phyloP scores from a whole-genome alignment of 495 filamentous ascomycete genomes.

The Xylaria telfairii region DNA sequence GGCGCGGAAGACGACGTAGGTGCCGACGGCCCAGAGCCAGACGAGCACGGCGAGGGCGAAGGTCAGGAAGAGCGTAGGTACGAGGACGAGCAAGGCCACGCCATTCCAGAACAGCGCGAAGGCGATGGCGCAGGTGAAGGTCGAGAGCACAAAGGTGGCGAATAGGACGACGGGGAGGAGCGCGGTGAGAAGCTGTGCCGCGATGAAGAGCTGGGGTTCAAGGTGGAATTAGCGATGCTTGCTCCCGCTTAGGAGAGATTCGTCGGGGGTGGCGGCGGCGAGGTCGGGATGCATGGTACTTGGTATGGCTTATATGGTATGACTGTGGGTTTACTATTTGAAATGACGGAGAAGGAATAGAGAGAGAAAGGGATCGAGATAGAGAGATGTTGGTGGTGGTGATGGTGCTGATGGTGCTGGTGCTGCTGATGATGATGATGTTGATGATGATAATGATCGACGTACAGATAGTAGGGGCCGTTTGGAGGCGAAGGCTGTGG shows the following conservation, averaged over 20 bases:
- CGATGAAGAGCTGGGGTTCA: constrained; percentile 56
- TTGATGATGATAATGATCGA: neutral
- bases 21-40: constrained; percentile 68
- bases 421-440: neutral
- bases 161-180: constrained; percentile 68
- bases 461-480: constrained; percentile 47
- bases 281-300: neutral
- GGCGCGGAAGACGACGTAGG: constrained; percentile 62
- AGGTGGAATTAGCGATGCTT: no score
- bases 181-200: constrained; percentile 60
- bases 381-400: neutral
- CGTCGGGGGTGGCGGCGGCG: neutral
- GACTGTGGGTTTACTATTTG: neutral
- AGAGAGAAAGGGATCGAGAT: neutral
- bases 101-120: constrained; percentile 69
- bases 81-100: constrained; percentile 65
- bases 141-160: constrained; percentile 60
- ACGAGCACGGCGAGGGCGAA: constrained; percentile 59
- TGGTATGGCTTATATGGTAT: neutral
- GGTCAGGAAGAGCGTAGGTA: constrained; percentile 68
- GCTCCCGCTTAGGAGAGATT: no score
- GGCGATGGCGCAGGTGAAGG: constrained; percentile 59
- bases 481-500: constrained; percentile 32
- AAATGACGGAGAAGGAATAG: neutral
- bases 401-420: neutral